Evolutionary conservation across 306 rosid genomes (phyloP).

Genomic region (Vigna radiata): DNA sequence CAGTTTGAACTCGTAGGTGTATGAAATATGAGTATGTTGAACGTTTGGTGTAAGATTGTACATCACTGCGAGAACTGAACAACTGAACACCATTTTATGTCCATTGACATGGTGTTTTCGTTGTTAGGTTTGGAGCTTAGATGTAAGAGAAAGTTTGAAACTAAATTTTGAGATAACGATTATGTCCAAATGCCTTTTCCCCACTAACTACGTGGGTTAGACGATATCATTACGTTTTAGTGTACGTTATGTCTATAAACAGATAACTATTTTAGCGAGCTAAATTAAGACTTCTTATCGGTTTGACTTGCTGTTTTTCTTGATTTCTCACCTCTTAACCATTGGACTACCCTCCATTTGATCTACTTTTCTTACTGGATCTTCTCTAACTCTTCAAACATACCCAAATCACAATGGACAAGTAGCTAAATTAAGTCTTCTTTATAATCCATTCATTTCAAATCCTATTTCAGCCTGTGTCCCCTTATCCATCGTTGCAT

Average conservation of each 20-base stretch:
- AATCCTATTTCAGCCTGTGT: neutral
- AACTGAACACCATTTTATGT: slow-evolving; percentile 14
- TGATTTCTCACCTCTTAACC: neutral
- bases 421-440: too few species aligned
- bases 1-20: slow-evolving; percentile 13
- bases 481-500: neutral
- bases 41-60: neutral
- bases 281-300: neutral
- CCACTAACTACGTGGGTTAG: too few species aligned
- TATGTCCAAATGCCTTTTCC: too few species aligned
- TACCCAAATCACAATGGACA: too few species aligned
- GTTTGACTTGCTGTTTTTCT: neutral
- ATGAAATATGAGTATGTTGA: slow-evolving; percentile 14
- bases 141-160: neutral
- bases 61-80: slow-evolving; percentile 8
- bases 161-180: neutral
- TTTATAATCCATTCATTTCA: neutral
- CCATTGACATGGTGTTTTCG: neutral
- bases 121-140: neutral
- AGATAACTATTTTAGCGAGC: neutral
- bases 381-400: neutral
- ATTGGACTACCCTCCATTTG: neutral
- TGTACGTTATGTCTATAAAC: neutral
- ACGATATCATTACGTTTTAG: neutral
- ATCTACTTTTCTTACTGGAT: neutral